Base-by-base conservation (phyloP, 2,329 filamentous ascomycete genomes). In the Sporothrix inflata region DNA sequence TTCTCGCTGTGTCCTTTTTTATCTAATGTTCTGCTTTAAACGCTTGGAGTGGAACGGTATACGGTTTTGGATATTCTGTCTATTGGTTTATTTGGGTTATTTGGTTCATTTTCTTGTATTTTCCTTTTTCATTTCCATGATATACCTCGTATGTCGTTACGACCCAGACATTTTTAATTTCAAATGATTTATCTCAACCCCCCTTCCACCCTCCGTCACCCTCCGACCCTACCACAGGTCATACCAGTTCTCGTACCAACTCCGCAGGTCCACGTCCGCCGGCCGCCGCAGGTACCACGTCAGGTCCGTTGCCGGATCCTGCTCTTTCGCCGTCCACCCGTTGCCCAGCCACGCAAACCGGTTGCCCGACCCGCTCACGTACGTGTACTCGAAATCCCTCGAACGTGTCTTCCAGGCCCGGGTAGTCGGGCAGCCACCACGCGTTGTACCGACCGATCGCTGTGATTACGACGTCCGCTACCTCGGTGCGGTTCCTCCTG, bases 221-320 rank as follows among this genome's bases (percentile, higher is more conserved):
- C 40, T 11, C 40, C 40, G 40, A 42, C 40, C 24, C 51, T 30
- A 30, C 51, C 51, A 55, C 51, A 27, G 11, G 5, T 60, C 55
- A 72, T 71, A 92, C 91, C 91, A 93, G n/a, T 85, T 85, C 83
- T 94, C 91, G 78, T 93, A 87, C 70, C 91, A 78, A 55, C 87
- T 84, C 74, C 84, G 84, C 74, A 93, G 79, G 77, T 92, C 88
- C 60, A 89, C 82, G 51, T 87, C 82, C 51, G 83, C 83, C 0
- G 86, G 86, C 40, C 84, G 76, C 75, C 81, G 86, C 71, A 82
- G 80, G 71, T 83, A 84, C 71, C 80, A 82, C 0, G 77, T 81
- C 74, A 81, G 77, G 73, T 85, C 83, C 2, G 80, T 78, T 1
- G 78, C 80, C 0, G 78, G 73, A 71, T 83, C 81, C 49, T 72